Conservation (phyloP, 2,329 filamentous ascomycete species). For the Byssochlamys sp. region DNA sequence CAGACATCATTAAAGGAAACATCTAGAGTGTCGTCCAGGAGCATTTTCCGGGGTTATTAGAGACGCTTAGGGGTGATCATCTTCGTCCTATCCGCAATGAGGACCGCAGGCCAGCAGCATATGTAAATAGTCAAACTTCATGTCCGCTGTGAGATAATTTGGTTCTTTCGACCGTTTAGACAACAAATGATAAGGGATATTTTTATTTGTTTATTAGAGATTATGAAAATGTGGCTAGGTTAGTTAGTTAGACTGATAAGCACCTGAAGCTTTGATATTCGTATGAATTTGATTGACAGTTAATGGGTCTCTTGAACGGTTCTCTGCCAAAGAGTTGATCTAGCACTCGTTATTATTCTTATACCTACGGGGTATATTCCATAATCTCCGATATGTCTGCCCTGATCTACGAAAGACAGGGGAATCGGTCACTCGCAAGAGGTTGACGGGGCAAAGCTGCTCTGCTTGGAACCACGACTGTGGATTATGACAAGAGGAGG, state of each 20-base stretch:
- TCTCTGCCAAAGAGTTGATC: too few species aligned
- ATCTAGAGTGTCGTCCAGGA: not conserved
- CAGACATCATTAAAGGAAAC: constrained; percentile 22
- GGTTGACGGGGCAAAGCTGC: not conserved
- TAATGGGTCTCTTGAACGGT: too few species aligned
- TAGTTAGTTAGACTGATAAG: not conserved
- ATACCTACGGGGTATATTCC: too few species aligned
- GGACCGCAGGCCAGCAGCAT: not conserved
- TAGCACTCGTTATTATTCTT: too few species aligned
- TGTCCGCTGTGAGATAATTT: not conserved
- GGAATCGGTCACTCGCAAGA: not conserved
- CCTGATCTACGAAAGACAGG: not conserved
- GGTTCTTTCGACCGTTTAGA: not conserved
- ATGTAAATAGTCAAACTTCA: not conserved
- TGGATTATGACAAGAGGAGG: not conserved
- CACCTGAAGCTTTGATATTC: not conserved
- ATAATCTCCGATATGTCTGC: not conserved
- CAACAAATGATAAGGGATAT: not conserved
- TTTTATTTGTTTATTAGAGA: not conserved
- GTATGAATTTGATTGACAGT: too few species aligned
- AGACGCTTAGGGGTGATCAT: not conserved
- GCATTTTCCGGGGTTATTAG: not conserved
- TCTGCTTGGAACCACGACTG: not conserved
- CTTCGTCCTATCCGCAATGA: not conserved
- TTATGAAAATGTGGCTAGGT: too few species aligned